These are phyloP conservation scores for Tremella yokohamensis DNA, from an alignment of 768 basidiomycete genomes.

Conservation along the genomic window DNA sequence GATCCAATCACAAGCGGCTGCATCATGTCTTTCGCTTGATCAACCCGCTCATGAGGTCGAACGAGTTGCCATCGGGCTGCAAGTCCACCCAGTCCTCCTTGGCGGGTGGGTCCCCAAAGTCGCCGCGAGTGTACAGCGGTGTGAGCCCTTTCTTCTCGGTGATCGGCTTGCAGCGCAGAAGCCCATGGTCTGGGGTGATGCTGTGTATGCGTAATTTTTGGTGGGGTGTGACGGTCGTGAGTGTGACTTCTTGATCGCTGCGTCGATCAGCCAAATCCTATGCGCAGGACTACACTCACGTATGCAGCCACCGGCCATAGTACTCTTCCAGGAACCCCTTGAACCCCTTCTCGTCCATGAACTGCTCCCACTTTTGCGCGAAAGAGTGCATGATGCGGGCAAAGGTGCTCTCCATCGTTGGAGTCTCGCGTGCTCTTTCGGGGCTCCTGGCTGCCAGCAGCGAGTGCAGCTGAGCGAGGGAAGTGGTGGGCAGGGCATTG, in stretches of 20 bases:
- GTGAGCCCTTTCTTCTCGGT: conserved; percentile 26
- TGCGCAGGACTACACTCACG: conserved; percentile 58
- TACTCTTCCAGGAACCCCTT: conserved; percentile 76
- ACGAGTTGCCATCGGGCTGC: conserved; percentile 95
- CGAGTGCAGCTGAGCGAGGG: conserved; percentile 67
- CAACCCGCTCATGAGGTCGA: conserved; percentile 86
- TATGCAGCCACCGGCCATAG: conserved; percentile 80
- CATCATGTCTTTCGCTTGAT: conserved; percentile 59
- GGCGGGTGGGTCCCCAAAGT: conserved; percentile 35
- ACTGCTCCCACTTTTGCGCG: conserved; percentile 71
- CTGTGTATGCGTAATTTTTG: conserved; percentile 70
- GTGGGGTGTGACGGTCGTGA: conserved; percentile 72
- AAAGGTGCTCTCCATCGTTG: conserved; percentile 70
- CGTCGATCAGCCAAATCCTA: neutral
- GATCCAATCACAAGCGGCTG: neutral
- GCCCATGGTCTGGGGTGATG: conserved; percentile 81
- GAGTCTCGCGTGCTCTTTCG: conserved; percentile 24
- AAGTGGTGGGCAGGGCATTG: conserved; percentile 75
- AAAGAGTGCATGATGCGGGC: conserved; percentile 74
- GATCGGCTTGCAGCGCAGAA: conserved; percentile 66
- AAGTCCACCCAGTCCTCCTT: conserved; percentile 68
- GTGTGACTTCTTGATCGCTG: conserved; percentile 56
- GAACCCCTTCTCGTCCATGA: conserved; percentile 68
- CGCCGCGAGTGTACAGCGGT: conserved; percentile 37
- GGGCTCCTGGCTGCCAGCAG: conserved; percentile 31